Evolutionary conservation across 306 rosid species (phyloP), one percentile per base, ranked within the genome.

Genomic region (Elaeagnus macrophylla): DNA sequence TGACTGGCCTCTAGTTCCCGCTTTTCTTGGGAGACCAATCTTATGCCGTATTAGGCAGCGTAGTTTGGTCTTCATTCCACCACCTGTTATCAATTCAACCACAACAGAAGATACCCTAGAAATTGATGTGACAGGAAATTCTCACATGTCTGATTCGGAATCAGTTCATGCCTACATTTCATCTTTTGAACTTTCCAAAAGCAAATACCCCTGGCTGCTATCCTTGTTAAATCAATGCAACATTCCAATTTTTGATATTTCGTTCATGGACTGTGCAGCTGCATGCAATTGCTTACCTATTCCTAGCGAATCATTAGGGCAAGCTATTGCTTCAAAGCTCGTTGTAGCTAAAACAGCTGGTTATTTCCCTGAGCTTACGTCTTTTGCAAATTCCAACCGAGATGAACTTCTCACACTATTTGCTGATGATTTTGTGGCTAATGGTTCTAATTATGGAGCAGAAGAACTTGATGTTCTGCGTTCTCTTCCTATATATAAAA

Each of bases 1-100:
- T 37, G 90, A 87, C 52, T 90, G 97, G 97, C 95, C 97, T 50
- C 73, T 90, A 42, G 77, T 90, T 76, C 97, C 97, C 57, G 91
- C 97, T 57, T 86, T 86, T 73, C 95, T 90, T 59, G 97, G 97
- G 58, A 77, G 94, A 66, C 88, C 97, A 40, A 73, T 90, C 72
- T 69, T 90, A 69, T 90, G 95, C 57, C 95, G 94, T 49, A 82
- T 90, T 49, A 81, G 86, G 75, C 91, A 90, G 69, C 77, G 77
- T 20, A 76, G 78, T 68, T 69, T 86, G 68, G 91, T 90, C 56
- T 90, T 90, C 69, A 59, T 90, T 82, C 94, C 95, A 56, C 96
- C 94, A 20, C 76, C 61, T 57, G 65, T 79, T 59, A 76, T 55
- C 55, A 66, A 62, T 50, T 74, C 59, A 14, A 38, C 65, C 57